Percentiles rank a stretch among this genome's conserved stretches.
Conservation (phyloP, 768 basidiomycete genomes). For the Cubamyces sp. region DNA sequence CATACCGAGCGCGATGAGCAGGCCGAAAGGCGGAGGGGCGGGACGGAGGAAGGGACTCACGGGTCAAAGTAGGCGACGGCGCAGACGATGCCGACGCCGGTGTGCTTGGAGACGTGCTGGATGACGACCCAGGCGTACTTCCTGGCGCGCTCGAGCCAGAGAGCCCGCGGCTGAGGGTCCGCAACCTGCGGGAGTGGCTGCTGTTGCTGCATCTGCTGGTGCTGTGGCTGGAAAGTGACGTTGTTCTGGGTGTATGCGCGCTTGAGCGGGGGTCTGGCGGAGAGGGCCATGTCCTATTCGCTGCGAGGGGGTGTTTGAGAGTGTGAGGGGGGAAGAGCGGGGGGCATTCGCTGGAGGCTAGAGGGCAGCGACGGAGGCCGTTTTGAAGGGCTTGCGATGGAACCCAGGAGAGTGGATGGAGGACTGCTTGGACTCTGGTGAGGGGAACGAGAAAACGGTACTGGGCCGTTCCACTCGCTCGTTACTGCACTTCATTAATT, state of each 20-base stretch:
- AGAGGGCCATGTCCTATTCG: no score
- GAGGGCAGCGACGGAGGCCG: slow-evolving; percentile 7
- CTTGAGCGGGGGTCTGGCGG: no score
- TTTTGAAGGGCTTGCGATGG: slow-evolving; percentile 17
- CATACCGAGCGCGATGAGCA: slow-evolving; percentile 1
- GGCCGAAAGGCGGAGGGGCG: background rate
- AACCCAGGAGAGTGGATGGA: slow-evolving; percentile 20
- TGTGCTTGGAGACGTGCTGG: slow-evolving; percentile 62
- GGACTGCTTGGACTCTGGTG: background rate
- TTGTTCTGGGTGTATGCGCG: background rate
- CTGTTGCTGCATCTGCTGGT: background rate
- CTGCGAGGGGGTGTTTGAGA: background rate
- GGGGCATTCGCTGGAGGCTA: slow-evolving; percentile 13
- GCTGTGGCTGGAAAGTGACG: background rate
- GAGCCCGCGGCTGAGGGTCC: background rate
- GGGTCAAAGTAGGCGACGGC: slow-evolving; percentile 90
- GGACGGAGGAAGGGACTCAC: slow-evolving; percentile 45
- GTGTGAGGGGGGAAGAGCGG: slow-evolving; percentile 15
- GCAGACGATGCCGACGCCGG: slow-evolving; percentile 85
- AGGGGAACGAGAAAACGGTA: slow-evolving; percentile 29
- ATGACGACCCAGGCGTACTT: slow-evolving; percentile 22
- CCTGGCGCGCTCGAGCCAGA: background rate
- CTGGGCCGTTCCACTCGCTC: slow-evolving; percentile 11
- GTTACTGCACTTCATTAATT: slow-evolving; percentile 15
- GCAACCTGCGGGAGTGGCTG: no score